Evolutionary conservation across 1,284 basidiomycete species (phyloP), one percentile per base, ranked within the genome.

Genomic region (Ustilago curta): DNA sequence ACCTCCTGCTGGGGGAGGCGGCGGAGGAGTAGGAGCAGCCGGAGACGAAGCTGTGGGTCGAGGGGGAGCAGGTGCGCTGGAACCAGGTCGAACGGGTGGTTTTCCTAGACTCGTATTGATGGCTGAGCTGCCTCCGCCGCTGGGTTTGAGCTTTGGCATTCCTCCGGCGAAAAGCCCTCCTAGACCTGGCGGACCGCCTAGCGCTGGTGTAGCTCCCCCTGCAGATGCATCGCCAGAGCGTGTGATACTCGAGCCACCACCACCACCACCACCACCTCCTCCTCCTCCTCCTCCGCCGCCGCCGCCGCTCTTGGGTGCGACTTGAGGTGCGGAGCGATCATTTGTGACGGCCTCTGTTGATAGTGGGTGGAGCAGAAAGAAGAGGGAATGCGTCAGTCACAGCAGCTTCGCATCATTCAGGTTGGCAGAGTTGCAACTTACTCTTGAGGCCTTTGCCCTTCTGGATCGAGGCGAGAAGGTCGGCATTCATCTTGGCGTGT

Each of bases 91-190:
- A 32, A 61, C 8, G 3, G 69, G 73, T 11, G 73, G 68, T 42
- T 71, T 76, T 23, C 58, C 68, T n/a, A 70, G 64, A 64, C 40
- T 52, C 0, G 72, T 47, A 21, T 75, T 69, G 63, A 70, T 52
- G 32, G 60, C n/a, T 2, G 76, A 54, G 42, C 44, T 51, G 2
- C 37, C 43, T 11, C 56, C 60, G 8, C 71, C 68, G 50, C 68
- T 68, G 3, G 76, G 72, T 87, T 91, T 95, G 78, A 96, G 84
- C 82, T 93, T 94, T 2, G 94, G 94, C 87, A 96, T 91, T 1
- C 94, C 94, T 23, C 93, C 93, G 42, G 94, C 93, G 81, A 96
- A 95, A 6, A 96, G 85, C 4, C 90, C 91, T 29, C 90, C 94
- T 14, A 95, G 87, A 82, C 94, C 93, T 37, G 93, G 92, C 18